Percentiles rank a stretch among this genome's conserved stretches.
phyloP scores from a whole-genome alignment of 805 yeast species.

The Lachancea kluyveri region DNA sequence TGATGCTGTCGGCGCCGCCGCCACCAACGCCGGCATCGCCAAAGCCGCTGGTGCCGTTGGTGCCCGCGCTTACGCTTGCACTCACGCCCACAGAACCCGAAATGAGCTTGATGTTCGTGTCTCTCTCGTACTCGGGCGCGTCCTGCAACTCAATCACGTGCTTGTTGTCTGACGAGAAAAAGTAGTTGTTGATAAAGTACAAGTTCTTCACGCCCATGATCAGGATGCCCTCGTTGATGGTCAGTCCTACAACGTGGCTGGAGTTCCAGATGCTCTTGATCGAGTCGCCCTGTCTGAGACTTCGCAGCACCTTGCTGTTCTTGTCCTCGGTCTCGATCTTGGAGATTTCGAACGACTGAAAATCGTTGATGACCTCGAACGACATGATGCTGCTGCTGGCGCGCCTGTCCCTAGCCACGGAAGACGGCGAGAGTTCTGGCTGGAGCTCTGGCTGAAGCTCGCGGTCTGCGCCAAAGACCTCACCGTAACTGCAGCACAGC shows the following conservation, averaged over 20 bases:
- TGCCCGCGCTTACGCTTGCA: too few relatives aligned
- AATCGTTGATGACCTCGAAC: constrained; percentile 42
- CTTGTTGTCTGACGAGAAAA: constrained; percentile 40
- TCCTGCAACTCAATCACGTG: constrained; percentile 59
- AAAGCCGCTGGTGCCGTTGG: constrained; percentile 9
- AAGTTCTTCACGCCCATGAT: constrained; percentile 60
- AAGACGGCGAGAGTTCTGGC: too few relatives aligned
- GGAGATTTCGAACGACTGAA: constrained; percentile 28
- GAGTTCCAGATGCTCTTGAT: constrained; percentile 72
- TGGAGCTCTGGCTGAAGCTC: too few relatives aligned
- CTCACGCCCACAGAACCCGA: too few relatives aligned
- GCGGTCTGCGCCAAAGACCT: too few relatives aligned
- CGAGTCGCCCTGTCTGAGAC: constrained; percentile 62
- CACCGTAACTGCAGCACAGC: too few relatives aligned
- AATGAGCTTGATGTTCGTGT: constrained; percentile 61
- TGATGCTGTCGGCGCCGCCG: constrained; percentile 17
- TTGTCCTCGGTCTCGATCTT: constrained; percentile 47
- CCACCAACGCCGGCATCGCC: too few relatives aligned
- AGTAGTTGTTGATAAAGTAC: constrained; percentile 66
- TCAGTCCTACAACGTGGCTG: constrained; percentile 70
- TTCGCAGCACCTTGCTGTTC: constrained; percentile 66
- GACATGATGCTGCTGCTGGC: constrained; percentile 23
- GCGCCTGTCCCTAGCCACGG: too few relatives aligned
- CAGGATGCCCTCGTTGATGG: constrained; percentile 66
- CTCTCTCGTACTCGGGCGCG: constrained; percentile 56